Evolutionary conservation across 2,329 filamentous ascomycete species (phyloP).

Genomic region (Botrytis fabae): DNA sequence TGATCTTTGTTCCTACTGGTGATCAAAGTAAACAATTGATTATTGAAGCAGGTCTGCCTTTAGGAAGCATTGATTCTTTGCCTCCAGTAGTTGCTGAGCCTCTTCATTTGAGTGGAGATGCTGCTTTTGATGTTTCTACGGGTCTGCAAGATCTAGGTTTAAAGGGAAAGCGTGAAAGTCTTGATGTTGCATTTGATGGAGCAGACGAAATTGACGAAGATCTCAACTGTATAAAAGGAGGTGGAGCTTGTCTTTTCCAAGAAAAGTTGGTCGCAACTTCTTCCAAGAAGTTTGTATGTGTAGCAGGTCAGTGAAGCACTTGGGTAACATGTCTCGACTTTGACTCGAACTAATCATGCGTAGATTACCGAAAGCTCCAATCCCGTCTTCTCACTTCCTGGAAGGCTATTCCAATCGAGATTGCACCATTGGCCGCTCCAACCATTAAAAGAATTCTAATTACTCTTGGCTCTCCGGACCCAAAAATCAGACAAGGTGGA

Average conservation of each 20-base stretch:
- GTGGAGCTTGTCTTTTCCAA: constrained; percentile 95
- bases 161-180: constrained; percentile 47
- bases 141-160: constrained; percentile 40
- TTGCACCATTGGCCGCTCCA: constrained; percentile 79
- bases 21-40: constrained; percentile 86
- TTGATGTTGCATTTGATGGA: constrained; percentile 94
- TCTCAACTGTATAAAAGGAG: constrained; percentile 96
- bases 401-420: constrained; percentile 89
- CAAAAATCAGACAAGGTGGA: constrained; percentile 69
- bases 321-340: background rate
- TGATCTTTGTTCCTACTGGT: constrained; percentile 84
- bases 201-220: constrained; percentile 96
- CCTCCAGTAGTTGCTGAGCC: constrained; percentile 37
- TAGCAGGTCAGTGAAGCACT: constrained; percentile 62
- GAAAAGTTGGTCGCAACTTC: constrained; percentile 92
- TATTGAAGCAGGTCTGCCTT: constrained; percentile 71
- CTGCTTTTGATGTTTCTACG: constrained; percentile 70
- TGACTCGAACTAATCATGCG: constrained; percentile 21
- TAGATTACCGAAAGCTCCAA: constrained; percentile 89
- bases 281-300: constrained; percentile 82
- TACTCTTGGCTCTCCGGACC: constrained; percentile 69
- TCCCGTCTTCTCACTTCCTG: constrained; percentile 71
- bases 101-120: constrained; percentile 42
- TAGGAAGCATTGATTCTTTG: constrained; percentile 52
- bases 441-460: constrained; percentile 73